A percentile compares a stretch with the other conserved stretches of the same genome.
Evolutionary conservation across 345 rosid species (phyloP).

Genomic region (Pistacia integerrima): DNA sequence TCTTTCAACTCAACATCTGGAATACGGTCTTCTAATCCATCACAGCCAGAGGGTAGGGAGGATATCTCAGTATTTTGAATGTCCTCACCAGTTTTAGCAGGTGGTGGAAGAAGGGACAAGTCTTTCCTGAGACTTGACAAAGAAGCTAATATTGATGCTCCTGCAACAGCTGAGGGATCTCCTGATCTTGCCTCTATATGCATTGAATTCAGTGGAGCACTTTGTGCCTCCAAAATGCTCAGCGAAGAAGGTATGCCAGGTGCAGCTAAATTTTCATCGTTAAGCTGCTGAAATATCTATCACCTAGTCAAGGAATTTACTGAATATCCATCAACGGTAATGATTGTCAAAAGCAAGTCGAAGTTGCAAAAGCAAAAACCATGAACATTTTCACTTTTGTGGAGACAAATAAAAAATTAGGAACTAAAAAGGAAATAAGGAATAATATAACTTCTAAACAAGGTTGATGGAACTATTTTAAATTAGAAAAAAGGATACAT

Average conservation of each 20-base stretch:
- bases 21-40: slow-evolving; percentile 38
- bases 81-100: slow-evolving; percentile 52
- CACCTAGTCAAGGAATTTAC: slow-evolving; percentile 47
- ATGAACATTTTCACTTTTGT: background rate
- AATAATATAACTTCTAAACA: background rate
- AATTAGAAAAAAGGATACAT: slow-evolving; percentile 73
- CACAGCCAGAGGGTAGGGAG: slow-evolving; percentile 52
- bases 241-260: slow-evolving; percentile 63
- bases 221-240: slow-evolving; percentile 75
- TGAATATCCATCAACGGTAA: background rate
- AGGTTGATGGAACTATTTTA: background rate
- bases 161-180: slow-evolving; percentile 82
- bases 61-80: slow-evolving; percentile 60
- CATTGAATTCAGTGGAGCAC: slow-evolving; percentile 65
- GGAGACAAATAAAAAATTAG: background rate
- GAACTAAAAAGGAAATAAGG: background rate
- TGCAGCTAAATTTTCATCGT: slow-evolving; percentile 59
- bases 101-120: slow-evolving; percentile 60
- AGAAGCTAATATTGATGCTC: slow-evolving; percentile 91
- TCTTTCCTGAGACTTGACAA: slow-evolving; percentile 63
- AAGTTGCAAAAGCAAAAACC: slow-evolving; percentile 11
- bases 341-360: slow-evolving; percentile 14
- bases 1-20: slow-evolving; percentile 80
- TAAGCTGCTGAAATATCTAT: slow-evolving; percentile 89
- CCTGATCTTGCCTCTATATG: slow-evolving; percentile 82